Evolutionary conservation across 83 land plant species (phyloP), one percentile per base, ranked within the genome.

Genomic region (Picea abies): DNA sequence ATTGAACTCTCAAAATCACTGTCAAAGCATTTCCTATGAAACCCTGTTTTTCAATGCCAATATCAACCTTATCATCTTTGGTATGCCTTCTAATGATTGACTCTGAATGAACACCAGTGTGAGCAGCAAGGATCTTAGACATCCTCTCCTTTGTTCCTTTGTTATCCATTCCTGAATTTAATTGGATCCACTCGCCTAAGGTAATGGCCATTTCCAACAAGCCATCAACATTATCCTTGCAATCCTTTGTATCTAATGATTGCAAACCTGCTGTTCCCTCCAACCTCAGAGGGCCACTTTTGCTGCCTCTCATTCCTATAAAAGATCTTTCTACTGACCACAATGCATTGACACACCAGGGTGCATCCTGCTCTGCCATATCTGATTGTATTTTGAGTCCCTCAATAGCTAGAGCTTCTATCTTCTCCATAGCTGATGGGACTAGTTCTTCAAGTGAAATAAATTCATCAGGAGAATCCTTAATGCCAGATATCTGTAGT

Each of bases 361-460:
- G 90, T 62, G 89, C 91, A n/a, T 84, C 89, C n/a, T 87, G 85
- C 79, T 87, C 89, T 6, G 86, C 84, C 89, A 89, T 84, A 23
- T 89, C 89, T 44, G 90, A 61, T 65, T 89, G 91, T 62, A 89
- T 87, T 72, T 89, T 89, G 84, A 89, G 77, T 15, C 91, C 91
- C 69, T 89, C 86, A 71, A 89, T 25, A 3, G 90, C 91, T 32
- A 89, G 80, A 14, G 89, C 84, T 75, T 89, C 91, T 15, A 89
- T 87, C 56, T 89, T 84, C 56, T 84, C 82, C 89, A 89, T 87
- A 7, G 91, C 91, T 79, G 83, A 29, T 26, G 89, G 89, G 49
- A 89, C 87, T 16, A 89, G 78, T 16, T 89, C 91, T 20, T 89
- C 91, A 39, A 89, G 73, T 37, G 78, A 81, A 80, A 87, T 60